Conservation (phyloP, 495 filamentous ascomycete genomes). For the Chaetomidium leptoderma region DNA sequence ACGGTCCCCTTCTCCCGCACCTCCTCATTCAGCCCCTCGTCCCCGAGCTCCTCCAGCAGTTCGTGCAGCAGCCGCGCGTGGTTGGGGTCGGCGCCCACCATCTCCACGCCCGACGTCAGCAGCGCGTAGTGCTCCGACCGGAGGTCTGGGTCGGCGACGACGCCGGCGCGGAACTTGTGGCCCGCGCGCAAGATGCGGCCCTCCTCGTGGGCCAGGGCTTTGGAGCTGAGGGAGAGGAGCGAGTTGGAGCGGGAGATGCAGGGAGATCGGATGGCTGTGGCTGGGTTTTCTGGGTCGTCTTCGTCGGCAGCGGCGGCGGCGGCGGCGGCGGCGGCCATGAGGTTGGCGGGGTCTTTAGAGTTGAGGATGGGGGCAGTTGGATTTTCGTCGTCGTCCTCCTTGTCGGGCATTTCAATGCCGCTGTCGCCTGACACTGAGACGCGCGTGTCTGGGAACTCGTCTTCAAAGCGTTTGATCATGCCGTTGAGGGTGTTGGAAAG, state of each 20-base stretch:
- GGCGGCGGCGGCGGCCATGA: background rate
- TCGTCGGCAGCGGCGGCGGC: conserved; percentile 20
- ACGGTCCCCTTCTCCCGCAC: conserved; percentile 54
- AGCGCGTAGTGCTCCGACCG: conserved; percentile 43
- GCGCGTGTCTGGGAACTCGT: conserved; percentile 89
- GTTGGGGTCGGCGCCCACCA: conserved; percentile 50
- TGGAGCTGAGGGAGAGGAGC: conserved; percentile 73
- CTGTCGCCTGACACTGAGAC: conserved; percentile 36
- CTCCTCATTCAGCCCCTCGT: conserved; percentile 53
- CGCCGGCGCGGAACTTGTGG: conserved; percentile 67
- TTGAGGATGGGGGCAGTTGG: conserved; percentile 10
- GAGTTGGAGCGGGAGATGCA: conserved; percentile 66
- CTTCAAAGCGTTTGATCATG: conserved; percentile 93
- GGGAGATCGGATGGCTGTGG: conserved; percentile 31
- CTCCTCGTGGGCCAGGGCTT: conserved; percentile 80
- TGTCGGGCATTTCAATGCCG: conserved; percentile 17
- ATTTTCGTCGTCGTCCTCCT: conserved; percentile 22
- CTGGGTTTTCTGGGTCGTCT: conserved; percentile 39
- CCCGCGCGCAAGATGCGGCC: conserved; percentile 80
- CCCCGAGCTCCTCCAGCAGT: conserved; percentile 61
- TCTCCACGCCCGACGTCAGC: conserved; percentile 39
- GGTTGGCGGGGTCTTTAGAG: background rate
- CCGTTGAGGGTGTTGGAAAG: conserved; percentile 81
- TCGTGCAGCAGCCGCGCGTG: conserved; percentile 56
- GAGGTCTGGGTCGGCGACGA: conserved; percentile 20